Conservation (phyloP, 2,329 filamentous ascomycete genomes). For the Clathrospora elynae region DNA sequence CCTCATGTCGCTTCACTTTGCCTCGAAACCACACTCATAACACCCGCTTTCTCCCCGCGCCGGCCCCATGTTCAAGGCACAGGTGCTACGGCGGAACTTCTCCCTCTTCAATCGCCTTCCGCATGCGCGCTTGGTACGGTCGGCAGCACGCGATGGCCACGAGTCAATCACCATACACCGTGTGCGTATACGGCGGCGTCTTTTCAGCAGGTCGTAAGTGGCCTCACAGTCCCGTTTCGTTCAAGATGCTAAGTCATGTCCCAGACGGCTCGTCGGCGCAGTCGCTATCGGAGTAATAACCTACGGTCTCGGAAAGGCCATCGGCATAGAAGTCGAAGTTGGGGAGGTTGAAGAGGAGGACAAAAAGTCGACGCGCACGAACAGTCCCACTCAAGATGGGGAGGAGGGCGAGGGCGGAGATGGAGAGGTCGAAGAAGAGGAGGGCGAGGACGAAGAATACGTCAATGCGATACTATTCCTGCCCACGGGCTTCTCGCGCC, state of each 20-base stretch:
- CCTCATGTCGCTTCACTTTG: constrained; percentile 25
- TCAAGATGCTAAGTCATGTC: constrained; percentile 11
- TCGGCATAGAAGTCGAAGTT: constrained; percentile 33
- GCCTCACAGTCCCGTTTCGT: constrained; percentile 3
- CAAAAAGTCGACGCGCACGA: constrained; percentile 8
- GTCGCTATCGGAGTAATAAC: constrained; percentile 22
- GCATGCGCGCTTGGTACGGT: constrained; percentile 29
- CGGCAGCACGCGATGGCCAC: constrained; percentile 39
- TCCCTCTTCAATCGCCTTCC: constrained; percentile 40
- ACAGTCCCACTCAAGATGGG: constrained; percentile 13
- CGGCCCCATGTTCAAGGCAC: constrained; percentile 47
- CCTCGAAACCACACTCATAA: constrained; percentile 18
- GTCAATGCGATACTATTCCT: constrained; percentile 52
- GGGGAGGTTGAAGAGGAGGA: constrained; percentile 23
- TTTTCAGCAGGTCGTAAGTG: constrained; percentile 44
- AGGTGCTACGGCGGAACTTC: constrained; percentile 45
- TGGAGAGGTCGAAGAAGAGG: constrained; percentile 28
- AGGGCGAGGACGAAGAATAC: constrained; percentile 41
- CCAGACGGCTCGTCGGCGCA: constrained; percentile 35
- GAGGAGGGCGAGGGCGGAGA: constrained; percentile 26
- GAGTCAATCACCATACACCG: constrained; percentile 42
- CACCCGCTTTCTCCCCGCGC: constrained; percentile 19
- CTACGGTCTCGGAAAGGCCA: constrained; percentile 29
- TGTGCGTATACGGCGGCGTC: constrained; percentile 49
- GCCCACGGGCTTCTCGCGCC: constrained; percentile 54